Evolutionary conservation across 1,284 basidiomycete species (phyloP).

Genomic region (Peniophora sp.): DNA sequence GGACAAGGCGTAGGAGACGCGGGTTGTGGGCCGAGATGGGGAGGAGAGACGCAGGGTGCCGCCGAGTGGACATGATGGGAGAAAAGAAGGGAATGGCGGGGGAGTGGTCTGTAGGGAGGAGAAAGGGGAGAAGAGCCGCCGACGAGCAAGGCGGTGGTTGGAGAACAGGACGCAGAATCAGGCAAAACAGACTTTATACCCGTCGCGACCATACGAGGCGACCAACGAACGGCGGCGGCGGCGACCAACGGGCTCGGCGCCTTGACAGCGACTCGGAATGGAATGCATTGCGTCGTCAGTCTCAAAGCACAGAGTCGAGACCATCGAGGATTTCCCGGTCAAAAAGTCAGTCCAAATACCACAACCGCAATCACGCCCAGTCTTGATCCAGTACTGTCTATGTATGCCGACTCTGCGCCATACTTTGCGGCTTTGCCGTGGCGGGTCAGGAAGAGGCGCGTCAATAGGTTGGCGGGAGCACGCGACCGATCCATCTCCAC

Average conservation of each 20-base stretch:
- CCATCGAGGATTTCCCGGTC: no score
- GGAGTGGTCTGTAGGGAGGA: constrained; percentile 8
- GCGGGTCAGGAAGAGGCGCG: no score
- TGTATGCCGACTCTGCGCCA: no score
- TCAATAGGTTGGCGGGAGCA: no score
- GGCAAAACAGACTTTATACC: no score
- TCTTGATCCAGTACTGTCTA: no score
- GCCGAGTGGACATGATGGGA: constrained; percentile 21
- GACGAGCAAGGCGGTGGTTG: background rate
- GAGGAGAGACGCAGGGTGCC: constrained; percentile 66
- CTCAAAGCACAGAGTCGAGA: no score
- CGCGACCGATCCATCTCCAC: no score
- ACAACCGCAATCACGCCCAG: no score
- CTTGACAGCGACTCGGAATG: background rate
- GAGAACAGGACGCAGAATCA: background rate
- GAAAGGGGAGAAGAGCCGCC: constrained; percentile 2
- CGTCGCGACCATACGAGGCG: background rate
- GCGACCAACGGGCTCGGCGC: background rate
- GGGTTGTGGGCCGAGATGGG: constrained; percentile 66
- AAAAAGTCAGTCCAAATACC: no score
- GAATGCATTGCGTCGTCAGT: background rate
- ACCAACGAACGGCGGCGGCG: background rate
- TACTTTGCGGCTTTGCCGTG: no score
- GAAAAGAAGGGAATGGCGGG: constrained; percentile 11
- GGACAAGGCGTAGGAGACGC: constrained; percentile 70